These are phyloP conservation scores for Clavispora fructus DNA, from an alignment of 805 yeast genomes.

Conservation along the genomic window DNA sequence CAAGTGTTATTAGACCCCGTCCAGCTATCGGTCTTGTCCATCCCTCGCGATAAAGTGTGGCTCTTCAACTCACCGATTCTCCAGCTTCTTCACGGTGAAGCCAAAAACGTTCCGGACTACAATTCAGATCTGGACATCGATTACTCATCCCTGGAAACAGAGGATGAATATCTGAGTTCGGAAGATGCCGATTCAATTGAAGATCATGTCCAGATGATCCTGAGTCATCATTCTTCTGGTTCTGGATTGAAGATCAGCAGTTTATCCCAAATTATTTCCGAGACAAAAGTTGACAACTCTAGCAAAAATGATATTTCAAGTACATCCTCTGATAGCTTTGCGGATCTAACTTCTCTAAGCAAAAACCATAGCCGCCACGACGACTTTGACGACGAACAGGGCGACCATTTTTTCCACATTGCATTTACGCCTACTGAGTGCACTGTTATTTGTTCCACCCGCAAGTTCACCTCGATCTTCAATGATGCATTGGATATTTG, in stretches of 20 bases:
- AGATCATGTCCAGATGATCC: neutral
- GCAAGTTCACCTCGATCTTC: slow-evolving; percentile 34
- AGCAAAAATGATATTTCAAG: slow-evolving; percentile 15
- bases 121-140: slow-evolving; percentile 4
- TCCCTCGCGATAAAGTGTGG: slow-evolving; percentile 50
- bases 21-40: slow-evolving; percentile 45
- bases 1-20: slow-evolving; percentile 47
- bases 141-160: slow-evolving; percentile 1
- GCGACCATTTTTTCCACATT: slow-evolving; percentile 49
- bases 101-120: slow-evolving; percentile 13
- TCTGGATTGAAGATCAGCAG: neutral
- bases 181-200: neutral
- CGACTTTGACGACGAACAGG: slow-evolving; percentile 25
- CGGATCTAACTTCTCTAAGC: neutral
- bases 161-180: slow-evolving; percentile 2
- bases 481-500: slow-evolving; percentile 33
- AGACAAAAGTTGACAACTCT: slow-evolving; percentile 22
- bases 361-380: slow-evolving; percentile 1
- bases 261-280: neutral
- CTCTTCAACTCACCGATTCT: slow-evolving; percentile 48
- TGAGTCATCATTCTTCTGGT: neutral
- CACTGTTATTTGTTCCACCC: slow-evolving; percentile 49
- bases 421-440: slow-evolving; percentile 62
- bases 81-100: slow-evolving; percentile 38
- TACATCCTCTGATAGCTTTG: neutral